phyloP scores from a whole-genome alignment of 177 flowering plant genomes.

The Vitis hybrid region DNA sequence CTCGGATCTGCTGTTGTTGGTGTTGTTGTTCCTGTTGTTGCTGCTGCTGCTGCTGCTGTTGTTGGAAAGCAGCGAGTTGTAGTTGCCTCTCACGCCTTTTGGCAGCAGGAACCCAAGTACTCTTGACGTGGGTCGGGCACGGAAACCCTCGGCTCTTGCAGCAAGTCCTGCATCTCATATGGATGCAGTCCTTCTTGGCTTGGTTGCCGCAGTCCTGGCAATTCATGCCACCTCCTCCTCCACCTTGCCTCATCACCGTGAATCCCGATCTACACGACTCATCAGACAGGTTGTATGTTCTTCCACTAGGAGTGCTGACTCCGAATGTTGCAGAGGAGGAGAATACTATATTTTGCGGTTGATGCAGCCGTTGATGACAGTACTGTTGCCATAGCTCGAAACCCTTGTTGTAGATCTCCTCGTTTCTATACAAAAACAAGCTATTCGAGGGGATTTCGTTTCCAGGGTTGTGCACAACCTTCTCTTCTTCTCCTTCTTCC shows the following conservation, averaged over 20 bases:
- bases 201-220: conserved; percentile 78
- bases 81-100: conserved; percentile 58
- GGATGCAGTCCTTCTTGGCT: conserved; percentile 68
- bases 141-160: conserved; percentile 70
- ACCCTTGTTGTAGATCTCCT: conserved; percentile 53
- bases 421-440: conserved; percentile 43
- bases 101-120: conserved; percentile 79
- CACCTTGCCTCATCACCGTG: conserved; percentile 29
- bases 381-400: conserved; percentile 71
- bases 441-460: conserved; percentile 29
- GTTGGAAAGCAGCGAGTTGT: conserved; percentile 35
- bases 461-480: conserved; percentile 5
- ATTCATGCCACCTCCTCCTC: conserved; percentile 33
- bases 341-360: conserved; percentile 12
- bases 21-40: conserved; percentile 12
- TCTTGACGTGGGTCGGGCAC: conserved; percentile 64
- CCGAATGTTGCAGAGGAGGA: conserved; percentile 14
- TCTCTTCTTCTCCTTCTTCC: conserved; percentile 15
- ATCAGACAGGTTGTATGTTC: conserved; percentile 19
- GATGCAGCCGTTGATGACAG: conserved; percentile 42
- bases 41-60: conserved; percentile 29
- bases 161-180: conserved; percentile 63
- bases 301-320: conserved; percentile 22
- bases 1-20: conserved; percentile 30
- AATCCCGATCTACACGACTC: conserved; percentile 26